Evolutionary conservation across 768 basidiomycete genomes (phyloP), one percentile per base, ranked within the genome.

Genomic region (Saitozyma podzolica): DNA sequence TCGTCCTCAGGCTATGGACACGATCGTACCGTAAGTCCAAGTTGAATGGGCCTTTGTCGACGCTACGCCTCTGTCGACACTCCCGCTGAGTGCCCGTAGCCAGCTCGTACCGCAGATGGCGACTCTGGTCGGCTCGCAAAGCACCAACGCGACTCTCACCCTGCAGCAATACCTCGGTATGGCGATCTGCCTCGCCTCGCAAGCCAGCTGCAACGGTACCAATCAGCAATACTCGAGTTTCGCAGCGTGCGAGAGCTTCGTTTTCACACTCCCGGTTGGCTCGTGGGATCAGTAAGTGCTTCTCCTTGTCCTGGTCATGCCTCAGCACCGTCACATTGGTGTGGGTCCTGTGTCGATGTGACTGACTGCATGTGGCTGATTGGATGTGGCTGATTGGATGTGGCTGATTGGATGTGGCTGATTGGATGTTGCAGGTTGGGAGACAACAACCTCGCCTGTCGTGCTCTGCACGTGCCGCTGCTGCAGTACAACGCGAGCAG

Each of bases 361-460:
- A n/a, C n/a, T n/a, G n/a, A n/a, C n/a, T n/a, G n/a, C n/a, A n/a
- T n/a, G n/a, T n/a, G 43, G 43, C 43, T 45, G 43, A 45, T 10
- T 10, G 9, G 11, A 8, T 9, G 9, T 58, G 50, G 17, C 57
- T 66, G 57, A 41, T 56, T 58, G n/a, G 41, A 45, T 3, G 40
- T 43, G 10, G 53, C 57, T 50, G 47, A 16, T 40, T 9, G 54
- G 9, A 20, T 17, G 16, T 17, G 14, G 17, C 17, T 20, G 10
- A 57, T 6, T 14, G 47, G 48, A n/a, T 48, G 48, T 59, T 7
- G 50, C 59, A 51, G 5, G 39, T 56, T 10, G 54, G 54, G 13
- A 55, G 71, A 70, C 29, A 57, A 73, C 41, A 73, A 73, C 41
- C 50, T 73, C n/a, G 53, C 50, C n/a, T 73, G 72, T 56, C 50